These are phyloP conservation scores for Crassisporium funariophilum DNA, from an alignment of 768 basidiomycete genomes.

Conservation along the genomic window DNA sequence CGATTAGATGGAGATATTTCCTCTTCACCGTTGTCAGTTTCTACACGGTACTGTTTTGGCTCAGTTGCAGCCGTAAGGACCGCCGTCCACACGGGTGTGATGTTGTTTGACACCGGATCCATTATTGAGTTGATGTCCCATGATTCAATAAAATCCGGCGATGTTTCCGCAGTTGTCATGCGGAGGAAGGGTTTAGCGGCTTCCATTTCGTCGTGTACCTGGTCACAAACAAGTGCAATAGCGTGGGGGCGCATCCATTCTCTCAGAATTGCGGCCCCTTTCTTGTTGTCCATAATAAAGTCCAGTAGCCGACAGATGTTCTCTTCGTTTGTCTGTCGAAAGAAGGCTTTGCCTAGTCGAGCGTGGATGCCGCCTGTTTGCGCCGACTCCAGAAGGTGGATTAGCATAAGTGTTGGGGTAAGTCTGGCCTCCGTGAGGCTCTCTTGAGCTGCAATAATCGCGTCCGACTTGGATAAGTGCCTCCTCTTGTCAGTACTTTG, in stretches of 20 bases:
- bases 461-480: not conserved
- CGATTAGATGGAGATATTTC: slow-evolving; percentile 10
- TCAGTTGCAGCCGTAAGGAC: slow-evolving; percentile 22
- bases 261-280: not conserved
- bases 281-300: not conserved
- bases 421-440: not conserved
- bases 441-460: not conserved
- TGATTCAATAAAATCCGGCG: slow-evolving; percentile 18
- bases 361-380: not conserved
- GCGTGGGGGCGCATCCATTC: slow-evolving; percentile 11
- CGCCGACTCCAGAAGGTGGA: not conserved
- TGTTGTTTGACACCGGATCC: slow-evolving; percentile 11
- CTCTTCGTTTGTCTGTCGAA: not conserved
- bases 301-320: not conserved
- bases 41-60: slow-evolving; percentile 6
- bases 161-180: slow-evolving; percentile 19
- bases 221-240: slow-evolving; percentile 16
- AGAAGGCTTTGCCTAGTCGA: not conserved
- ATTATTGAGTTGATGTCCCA: slow-evolving; percentile 25
- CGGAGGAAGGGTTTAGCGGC: slow-evolving; percentile 19
- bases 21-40: no score
- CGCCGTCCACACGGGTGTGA: slow-evolving; percentile 18
- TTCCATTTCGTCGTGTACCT: slow-evolving; percentile 23
- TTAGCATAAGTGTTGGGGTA: not conserved
- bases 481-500: not conserved